phyloP scores from a whole-genome alignment of 2,329 filamentous ascomycete species.

The Onygena corvina region DNA sequence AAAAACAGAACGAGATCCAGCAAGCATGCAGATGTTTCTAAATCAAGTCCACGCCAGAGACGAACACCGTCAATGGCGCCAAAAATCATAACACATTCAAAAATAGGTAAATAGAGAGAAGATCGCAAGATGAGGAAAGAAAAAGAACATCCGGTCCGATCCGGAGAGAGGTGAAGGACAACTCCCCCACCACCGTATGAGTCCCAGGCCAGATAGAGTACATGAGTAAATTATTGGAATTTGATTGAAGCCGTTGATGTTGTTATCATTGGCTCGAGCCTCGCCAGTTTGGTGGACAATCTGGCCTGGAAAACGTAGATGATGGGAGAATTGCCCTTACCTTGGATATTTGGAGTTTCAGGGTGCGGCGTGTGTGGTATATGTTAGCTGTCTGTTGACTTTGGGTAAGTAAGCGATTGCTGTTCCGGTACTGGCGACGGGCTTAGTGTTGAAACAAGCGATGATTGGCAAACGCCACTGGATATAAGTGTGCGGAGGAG shows the following conservation, averaged over 20 bases:
- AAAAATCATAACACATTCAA: constrained; percentile 6
- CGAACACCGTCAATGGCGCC: too few species aligned
- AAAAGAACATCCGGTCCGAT: constrained; percentile 1
- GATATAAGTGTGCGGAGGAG: too few species aligned
- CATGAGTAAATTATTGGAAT: constrained; percentile 18
- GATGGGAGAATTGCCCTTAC: constrained; percentile 1
- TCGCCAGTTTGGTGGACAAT: constrained; percentile 7
- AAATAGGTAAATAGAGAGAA: constrained; percentile 18
- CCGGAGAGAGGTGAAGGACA: neutral
- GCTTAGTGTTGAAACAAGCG: constrained; percentile 1
- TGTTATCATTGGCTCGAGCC: constrained; percentile 45
- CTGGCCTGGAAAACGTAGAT: constrained; percentile 11
- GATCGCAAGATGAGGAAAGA: constrained; percentile 20
- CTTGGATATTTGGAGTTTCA: too few species aligned
- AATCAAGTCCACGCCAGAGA: constrained; percentile 48
- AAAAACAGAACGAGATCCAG: constrained; percentile 69
- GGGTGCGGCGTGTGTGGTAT: neutral
- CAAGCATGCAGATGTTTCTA: too few species aligned
- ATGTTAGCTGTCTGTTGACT: too few species aligned
- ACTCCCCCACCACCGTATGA: neutral
- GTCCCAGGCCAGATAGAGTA: constrained; percentile 16
- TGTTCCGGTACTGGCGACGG: neutral
- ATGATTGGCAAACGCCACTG: neutral
- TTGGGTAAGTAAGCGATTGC: too few species aligned
- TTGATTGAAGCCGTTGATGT: constrained; percentile 47